Base-by-base conservation (phyloP, 441 rosid species). In the Croton setiger region DNA sequence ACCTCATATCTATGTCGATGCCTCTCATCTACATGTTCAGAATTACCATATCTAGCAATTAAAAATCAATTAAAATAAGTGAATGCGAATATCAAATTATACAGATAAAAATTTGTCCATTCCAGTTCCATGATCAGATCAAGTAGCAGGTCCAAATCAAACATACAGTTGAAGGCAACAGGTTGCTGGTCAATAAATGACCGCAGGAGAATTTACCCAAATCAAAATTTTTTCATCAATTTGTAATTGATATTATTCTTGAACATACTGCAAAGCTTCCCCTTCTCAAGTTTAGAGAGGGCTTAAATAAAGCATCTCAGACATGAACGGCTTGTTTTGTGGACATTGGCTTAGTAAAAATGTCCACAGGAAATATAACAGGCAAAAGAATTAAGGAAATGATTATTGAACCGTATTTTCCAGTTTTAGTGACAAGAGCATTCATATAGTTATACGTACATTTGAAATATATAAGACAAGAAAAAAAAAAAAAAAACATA, bases 1-100 rank as follows among this genome's bases (percentile, higher is more conserved):
- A 87, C 98, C 96, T 93, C 98, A 53, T 93, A 93, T 91, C 98
- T 91, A 75, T 93, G 98, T 12, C 97, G 84, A 81, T 93, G 98
- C 58, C 98, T 84, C 78, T 93, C 98, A 76, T 91, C 97, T 68
- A 89, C 84, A 65, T 68, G 86, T 79, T 72, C 76, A 18, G 73
- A 78, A 85, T 84, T 84, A 36, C 92, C 92, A 75, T 87, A 91
- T 86, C 98, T 93, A 72, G 62, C 58, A 76, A 82, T 69, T 45
- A 65, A 59, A 39, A 56, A 49, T 27, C 47, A 60, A 73, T 55
- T 51, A 52, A 39, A 72, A 33, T 62, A 54, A 66, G 67, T 48
- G 20, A 43, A 64, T 54, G 37, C 49, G 68, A 72, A 44, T 11
- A 71, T 61, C 55, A 61, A 45, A 69, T 41, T 20, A 52, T 41